Evolutionary conservation across 2,329 filamentous ascomycete genomes (phyloP), one percentile per base, ranked within the genome.

Genomic region (Nannizzia gypsea): DNA sequence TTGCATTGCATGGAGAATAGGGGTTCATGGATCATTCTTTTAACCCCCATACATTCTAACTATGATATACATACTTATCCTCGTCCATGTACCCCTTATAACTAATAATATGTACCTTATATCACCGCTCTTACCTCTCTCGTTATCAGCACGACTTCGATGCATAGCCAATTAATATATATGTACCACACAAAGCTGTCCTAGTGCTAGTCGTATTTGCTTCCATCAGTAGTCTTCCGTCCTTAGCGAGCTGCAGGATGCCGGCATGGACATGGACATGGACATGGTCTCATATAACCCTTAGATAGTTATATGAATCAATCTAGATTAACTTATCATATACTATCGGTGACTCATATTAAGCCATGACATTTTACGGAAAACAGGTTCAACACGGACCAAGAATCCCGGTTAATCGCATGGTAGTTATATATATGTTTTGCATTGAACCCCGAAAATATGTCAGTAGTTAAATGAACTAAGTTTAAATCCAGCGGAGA

Each of bases 1-100:
- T 20, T 61, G 58, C 38, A 26, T 48, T 34, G 60, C 56, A 36
- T 61, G 60, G 60, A 61, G 60, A 34, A 46, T 57, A n/a, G 60
- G 60, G 38, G 31, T 61, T 22, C 57, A 52, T 28, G 48, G 60
- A 5, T 20, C 42, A 11, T 20, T 46, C 20, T 46, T 20, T 24
- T 36, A 36, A 36, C 31, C 31, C n/a, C n/a, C n/a, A n/a, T n/a
- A n/a, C n/a, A n/a, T n/a, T n/a, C n/a, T n/a, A n/a, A n/a, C n/a
- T n/a, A n/a, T n/a, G n/a, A n/a, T n/a, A n/a, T n/a, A n/a, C n/a
- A n/a, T 36, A 36, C 9, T 36, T 36, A 36, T 36, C 31, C 31
- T 36, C 31, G 31, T 36, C 13, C 31, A 36, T 36, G 13, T 3
- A 36, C 31, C 31, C 31, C 31, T 36, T 9, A 11, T 34, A 36